Conservation (phyloP, 73 alveolate species). For the Paramecium bursaria region DNA sequence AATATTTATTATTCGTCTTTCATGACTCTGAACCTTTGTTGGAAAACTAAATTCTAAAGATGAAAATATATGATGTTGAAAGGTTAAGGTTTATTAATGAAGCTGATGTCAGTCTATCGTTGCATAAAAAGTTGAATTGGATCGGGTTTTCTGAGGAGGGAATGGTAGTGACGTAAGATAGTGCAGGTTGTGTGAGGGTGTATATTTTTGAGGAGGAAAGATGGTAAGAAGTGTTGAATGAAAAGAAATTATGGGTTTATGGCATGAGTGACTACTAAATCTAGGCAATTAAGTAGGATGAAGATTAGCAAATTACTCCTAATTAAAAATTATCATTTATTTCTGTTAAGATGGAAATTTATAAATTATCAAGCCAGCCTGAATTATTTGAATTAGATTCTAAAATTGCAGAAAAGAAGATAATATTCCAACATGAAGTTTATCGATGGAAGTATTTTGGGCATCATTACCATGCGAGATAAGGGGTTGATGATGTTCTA, state of each 20-base stretch:
- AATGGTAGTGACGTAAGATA: constrained; percentile 35
- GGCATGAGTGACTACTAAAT: constrained; percentile 27
- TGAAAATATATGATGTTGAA: constrained; percentile 55
- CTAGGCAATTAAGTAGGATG: background rate
- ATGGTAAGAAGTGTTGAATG: constrained; percentile 31
- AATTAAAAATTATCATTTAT: background rate
- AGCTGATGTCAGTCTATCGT: constrained; percentile 52
- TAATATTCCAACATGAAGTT: background rate
- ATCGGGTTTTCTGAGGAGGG: constrained; percentile 71
- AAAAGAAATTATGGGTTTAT: constrained; percentile 1
- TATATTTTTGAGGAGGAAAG: background rate
- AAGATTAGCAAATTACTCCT: too few relatives aligned
- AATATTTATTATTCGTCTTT: constrained; percentile 24
- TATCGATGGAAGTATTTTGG: background rate
- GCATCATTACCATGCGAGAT: background rate
- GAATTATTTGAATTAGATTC: background rate
- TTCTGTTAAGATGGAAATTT: background rate
- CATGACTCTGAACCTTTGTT: constrained; percentile 59
- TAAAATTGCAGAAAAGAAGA: background rate
- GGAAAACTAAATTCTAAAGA: constrained; percentile 23
- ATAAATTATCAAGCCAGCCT: background rate
- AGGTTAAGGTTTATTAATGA: constrained; percentile 10
- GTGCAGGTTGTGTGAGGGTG: constrained; percentile 45
- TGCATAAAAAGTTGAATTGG: constrained; percentile 45
- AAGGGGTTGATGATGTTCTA: background rate